These are phyloP conservation scores for Draba incana DNA, from an alignment of 345 rosid species.

Conservation along the genomic window DNA sequence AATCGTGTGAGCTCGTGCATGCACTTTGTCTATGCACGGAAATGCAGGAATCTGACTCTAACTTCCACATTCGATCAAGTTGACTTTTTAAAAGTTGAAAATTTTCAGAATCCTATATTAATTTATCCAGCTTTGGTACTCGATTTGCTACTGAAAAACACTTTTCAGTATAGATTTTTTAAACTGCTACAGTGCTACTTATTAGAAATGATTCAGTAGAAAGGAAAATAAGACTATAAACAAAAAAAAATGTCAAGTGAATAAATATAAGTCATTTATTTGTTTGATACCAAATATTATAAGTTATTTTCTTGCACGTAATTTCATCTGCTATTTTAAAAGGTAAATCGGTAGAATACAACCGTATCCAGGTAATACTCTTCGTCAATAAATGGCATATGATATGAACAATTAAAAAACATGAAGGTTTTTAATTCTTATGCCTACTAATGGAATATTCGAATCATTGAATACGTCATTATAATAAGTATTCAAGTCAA, in stretches of 20 bases:
- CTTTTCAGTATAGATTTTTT: not conserved
- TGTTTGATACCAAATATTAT: not conserved
- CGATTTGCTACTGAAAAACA: not conserved
- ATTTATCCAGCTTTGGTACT: not conserved
- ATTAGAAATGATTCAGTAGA: too few relatives aligned
- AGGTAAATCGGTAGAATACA: too few relatives aligned
- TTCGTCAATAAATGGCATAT: not conserved
- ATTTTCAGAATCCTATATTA: not conserved
- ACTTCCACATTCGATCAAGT: constrained; percentile 22
- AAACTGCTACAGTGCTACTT: not conserved
- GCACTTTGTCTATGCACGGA: constrained; percentile 28
- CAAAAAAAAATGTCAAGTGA: not conserved
- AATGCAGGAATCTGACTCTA: constrained; percentile 19
- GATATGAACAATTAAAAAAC: not conserved
- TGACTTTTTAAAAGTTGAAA: not conserved
- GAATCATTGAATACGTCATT: constrained; percentile 32
- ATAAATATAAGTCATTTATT: not conserved
- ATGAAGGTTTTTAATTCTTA: not conserved
- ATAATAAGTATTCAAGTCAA: constrained; percentile 33
- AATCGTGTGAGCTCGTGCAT: constrained; percentile 37
- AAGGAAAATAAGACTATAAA: too few relatives aligned
- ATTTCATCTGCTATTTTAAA: not conserved
- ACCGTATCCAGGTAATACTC: not conserved
- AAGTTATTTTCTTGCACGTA: not conserved
- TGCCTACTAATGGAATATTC: constrained; percentile 26